Percentiles rank a stretch among this genome's conserved stretches.
phyloP scores from a whole-genome alignment of 2,329 filamentous ascomycete species.

The Pseudogymnoascus sp. region DNA sequence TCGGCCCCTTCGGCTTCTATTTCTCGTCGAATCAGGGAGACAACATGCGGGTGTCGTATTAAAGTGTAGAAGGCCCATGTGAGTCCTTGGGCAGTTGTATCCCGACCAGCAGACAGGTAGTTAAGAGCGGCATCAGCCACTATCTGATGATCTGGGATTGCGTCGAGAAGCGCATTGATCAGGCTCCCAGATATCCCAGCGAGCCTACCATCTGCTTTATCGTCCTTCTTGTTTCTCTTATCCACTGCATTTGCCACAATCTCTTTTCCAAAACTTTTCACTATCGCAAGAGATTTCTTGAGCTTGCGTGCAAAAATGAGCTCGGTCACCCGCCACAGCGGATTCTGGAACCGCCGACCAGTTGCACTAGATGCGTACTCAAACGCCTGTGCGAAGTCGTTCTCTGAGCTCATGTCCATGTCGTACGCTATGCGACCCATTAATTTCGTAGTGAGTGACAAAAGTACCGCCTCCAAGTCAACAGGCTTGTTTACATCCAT shows the following conservation, averaged over 20 bases:
- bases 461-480: constrained; percentile 53
- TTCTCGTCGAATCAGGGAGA: constrained; percentile 38
- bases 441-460: constrained; percentile 57
- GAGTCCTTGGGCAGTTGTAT: constrained; percentile 58
- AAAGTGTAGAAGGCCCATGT: constrained; percentile 59
- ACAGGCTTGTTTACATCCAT: constrained; percentile 29
- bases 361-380: constrained; percentile 55
- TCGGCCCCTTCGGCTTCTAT: constrained; percentile 22
- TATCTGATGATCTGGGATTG: constrained; percentile 46
- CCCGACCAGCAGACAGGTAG: constrained; percentile 56
- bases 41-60: constrained; percentile 41
- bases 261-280: constrained; percentile 48
- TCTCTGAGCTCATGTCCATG: constrained; percentile 58
- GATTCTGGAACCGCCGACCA: constrained; percentile 58
- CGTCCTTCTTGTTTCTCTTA: constrained; percentile 27
- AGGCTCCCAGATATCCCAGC: constrained; percentile 46
- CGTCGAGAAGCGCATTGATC: constrained; percentile 53
- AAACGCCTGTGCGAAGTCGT: constrained; percentile 54
- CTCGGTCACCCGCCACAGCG: constrained; percentile 55
- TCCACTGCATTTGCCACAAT: constrained; percentile 50
- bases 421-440: constrained; percentile 65
- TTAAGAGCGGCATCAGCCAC: constrained; percentile 60
- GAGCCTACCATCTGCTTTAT: constrained; percentile 24
- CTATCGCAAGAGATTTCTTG: constrained; percentile 40
- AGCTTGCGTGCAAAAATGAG: constrained; percentile 42